Conservation (phyloP, 179 eudicot species). For the Drosera spatulata region DNA sequence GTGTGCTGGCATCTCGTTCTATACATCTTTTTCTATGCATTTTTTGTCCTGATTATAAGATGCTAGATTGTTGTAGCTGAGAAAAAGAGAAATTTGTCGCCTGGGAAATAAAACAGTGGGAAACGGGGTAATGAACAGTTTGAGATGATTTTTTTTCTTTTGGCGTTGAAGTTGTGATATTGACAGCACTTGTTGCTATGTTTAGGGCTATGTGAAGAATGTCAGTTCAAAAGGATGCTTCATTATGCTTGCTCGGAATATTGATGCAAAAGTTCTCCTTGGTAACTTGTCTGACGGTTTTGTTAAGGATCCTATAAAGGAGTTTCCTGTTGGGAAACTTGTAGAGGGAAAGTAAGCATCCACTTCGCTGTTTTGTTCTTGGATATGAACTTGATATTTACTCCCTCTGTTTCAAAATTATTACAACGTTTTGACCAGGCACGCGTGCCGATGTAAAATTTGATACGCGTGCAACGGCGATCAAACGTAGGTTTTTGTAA, state of each 20-base stretch:
- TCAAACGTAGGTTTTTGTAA: too few relatives aligned
- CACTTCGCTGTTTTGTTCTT: neutral
- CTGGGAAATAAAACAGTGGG: too few relatives aligned
- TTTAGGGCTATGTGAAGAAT: slow-evolving; percentile 78
- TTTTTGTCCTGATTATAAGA: too few relatives aligned
- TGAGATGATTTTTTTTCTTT: neutral
- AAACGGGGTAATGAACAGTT: too few relatives aligned
- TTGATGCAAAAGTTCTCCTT: slow-evolving; percentile 78
- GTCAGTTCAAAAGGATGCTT: slow-evolving; percentile 77
- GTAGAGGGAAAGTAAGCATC: slow-evolving; percentile 59
- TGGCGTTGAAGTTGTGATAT: neutral
- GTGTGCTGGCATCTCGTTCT: too few relatives aligned
- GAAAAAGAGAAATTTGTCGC: too few relatives aligned
- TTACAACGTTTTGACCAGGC: too few relatives aligned
- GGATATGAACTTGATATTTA: neutral
- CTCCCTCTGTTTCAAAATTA: too few relatives aligned
- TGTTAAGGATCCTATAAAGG: slow-evolving; percentile 57
- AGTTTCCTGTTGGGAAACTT: slow-evolving; percentile 81
- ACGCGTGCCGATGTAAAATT: too few relatives aligned
- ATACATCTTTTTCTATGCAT: too few relatives aligned
- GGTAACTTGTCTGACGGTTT: slow-evolving; percentile 74
- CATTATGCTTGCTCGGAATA: slow-evolving; percentile 62
- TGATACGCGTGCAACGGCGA: too few relatives aligned
- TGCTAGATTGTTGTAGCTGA: too few relatives aligned
- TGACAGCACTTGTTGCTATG: neutral